Evolutionary conservation across 1,284 basidiomycete genomes (phyloP).

Genomic region (Pisolithus thermaeus): DNA sequence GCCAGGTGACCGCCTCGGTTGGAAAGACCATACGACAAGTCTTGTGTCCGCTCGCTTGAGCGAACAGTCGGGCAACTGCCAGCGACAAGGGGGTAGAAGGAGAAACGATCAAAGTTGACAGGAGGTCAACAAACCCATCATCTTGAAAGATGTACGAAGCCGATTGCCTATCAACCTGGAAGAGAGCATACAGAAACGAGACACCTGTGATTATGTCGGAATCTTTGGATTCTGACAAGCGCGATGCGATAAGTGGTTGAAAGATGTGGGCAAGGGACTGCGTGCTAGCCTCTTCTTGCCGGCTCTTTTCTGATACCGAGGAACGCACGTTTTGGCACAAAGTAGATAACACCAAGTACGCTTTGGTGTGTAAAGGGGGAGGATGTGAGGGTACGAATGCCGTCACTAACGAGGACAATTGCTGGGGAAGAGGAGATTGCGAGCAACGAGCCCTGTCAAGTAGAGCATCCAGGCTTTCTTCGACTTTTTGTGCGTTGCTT

Average conservation of each 20-base stretch:
- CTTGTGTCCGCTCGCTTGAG: conserved; percentile 71
- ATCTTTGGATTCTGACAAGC: conserved; percentile 52
- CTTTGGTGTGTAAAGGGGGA: conserved; percentile 49
- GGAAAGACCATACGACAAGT: conserved; percentile 57
- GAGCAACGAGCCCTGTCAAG: conserved; percentile 32
- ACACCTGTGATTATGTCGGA: conserved; percentile 43
- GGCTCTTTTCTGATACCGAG: conserved; percentile 25
- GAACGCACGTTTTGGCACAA: conserved; percentile 54
- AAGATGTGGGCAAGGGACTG: conserved; percentile 45
- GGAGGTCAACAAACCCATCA: conserved; percentile 55
- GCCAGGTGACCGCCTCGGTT: conserved; percentile 53
- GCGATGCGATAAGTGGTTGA: conserved; percentile 38
- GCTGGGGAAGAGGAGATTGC: conserved; percentile 43
- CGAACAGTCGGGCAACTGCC: conserved; percentile 63
- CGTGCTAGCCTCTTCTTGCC: conserved; percentile 31
- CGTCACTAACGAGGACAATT: conserved; percentile 47
- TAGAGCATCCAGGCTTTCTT: conserved; percentile 26
- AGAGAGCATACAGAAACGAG: conserved; percentile 63
- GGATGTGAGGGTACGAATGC: conserved; percentile 50
- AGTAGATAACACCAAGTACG: conserved; percentile 59
- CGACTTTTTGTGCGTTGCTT: conserved; percentile 1
- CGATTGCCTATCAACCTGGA: conserved; percentile 67
- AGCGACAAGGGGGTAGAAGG: conserved; percentile 42
- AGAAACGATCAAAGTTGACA: conserved; percentile 58
- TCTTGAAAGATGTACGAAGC: conserved; percentile 57